These are phyloP conservation scores for Tetraselmis chui DNA, from an alignment of 139 green algal species.

Conservation along the genomic window DNA sequence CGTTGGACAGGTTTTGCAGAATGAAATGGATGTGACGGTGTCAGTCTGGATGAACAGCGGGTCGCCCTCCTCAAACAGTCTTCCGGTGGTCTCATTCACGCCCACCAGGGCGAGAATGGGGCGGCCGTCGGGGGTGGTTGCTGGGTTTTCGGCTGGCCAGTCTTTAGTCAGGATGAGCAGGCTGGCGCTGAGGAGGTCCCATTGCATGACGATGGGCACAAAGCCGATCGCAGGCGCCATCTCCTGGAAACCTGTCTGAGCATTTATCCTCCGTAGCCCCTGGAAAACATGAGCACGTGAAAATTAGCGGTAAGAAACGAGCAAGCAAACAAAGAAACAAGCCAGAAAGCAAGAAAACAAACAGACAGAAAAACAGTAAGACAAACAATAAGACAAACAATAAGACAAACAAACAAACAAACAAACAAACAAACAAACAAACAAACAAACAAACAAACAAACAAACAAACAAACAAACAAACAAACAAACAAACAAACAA, in stretches of 20 bases:
- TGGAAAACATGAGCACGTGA: constrained; percentile 5
- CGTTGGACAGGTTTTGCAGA: neutral
- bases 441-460: too few relatives aligned
- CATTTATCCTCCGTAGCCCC: neutral
- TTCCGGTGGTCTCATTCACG: constrained; percentile 8
- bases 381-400: too few relatives aligned
- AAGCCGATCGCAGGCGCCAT: neutral
- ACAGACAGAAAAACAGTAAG: too few relatives aligned
- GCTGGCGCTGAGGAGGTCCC: neutral
- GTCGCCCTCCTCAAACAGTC: neutral
- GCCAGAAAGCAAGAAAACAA: too few relatives aligned
- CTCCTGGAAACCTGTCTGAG: constrained; percentile 3
- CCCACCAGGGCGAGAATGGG: constrained; percentile 6
- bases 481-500: too few relatives aligned
- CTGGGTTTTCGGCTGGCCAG: neutral
- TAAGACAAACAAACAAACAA: too few relatives aligned
- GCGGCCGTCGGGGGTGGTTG: neutral
- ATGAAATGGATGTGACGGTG: neutral
- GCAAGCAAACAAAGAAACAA: too few relatives aligned
- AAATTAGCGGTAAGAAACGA: neutral
- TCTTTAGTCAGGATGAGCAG: constrained; percentile 10
- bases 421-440: too few relatives aligned
- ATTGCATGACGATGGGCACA: constrained; percentile 2
- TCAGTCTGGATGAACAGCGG: neutral
- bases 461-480: too few relatives aligned